These are phyloP conservation scores for Fonsecaea pedrosoi DNA, from an alignment of 2,329 filamentous ascomycete genomes.

Conservation along the genomic window DNA sequence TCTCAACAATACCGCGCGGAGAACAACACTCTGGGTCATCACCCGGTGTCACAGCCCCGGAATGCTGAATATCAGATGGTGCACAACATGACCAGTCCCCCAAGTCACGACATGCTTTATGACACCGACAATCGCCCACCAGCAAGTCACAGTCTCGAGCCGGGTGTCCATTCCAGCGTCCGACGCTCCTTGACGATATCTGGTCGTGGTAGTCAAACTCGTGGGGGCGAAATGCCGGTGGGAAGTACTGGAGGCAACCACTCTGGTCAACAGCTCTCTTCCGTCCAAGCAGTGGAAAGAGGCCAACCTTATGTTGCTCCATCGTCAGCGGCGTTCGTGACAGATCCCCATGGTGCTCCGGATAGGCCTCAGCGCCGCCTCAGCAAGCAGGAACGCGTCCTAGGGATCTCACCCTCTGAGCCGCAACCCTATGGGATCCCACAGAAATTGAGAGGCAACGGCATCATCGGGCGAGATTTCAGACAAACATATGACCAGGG, in stretches of 20 bases:
- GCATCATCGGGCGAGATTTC: constrained; percentile 34
- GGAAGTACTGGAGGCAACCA: constrained; percentile 17
- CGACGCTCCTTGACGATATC: constrained; percentile 33
- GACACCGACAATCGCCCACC: constrained; percentile 32
- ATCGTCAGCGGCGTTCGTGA: constrained; percentile 8
- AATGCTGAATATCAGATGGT: constrained; percentile 18
- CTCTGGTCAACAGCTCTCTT: constrained; percentile 13
- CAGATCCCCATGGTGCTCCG: constrained; percentile 1
- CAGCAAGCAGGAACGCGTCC: constrained; percentile 37
- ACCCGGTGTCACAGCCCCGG: constrained; percentile 10
- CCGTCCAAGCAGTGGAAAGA: constrained; percentile 4
- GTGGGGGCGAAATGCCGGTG: not conserved
- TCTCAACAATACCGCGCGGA: constrained; percentile 3
- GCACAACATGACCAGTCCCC: constrained; percentile 26
- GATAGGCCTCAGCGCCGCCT: constrained; percentile 29
- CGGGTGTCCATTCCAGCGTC: constrained; percentile 21
- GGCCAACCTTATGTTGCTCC: not conserved
- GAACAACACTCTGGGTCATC: not conserved
- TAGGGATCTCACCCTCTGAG: constrained; percentile 30
- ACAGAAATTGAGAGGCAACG: constrained; percentile 32
- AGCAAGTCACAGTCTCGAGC: constrained; percentile 29
- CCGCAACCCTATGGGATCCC: constrained; percentile 25
- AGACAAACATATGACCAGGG: constrained; percentile 10
- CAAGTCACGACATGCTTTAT: constrained; percentile 35
- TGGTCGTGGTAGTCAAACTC: constrained; percentile 4